Evolutionary conservation across 352 stramenopile genomes (phyloP).

Genomic region (Globisporangium camurandrum): DNA sequence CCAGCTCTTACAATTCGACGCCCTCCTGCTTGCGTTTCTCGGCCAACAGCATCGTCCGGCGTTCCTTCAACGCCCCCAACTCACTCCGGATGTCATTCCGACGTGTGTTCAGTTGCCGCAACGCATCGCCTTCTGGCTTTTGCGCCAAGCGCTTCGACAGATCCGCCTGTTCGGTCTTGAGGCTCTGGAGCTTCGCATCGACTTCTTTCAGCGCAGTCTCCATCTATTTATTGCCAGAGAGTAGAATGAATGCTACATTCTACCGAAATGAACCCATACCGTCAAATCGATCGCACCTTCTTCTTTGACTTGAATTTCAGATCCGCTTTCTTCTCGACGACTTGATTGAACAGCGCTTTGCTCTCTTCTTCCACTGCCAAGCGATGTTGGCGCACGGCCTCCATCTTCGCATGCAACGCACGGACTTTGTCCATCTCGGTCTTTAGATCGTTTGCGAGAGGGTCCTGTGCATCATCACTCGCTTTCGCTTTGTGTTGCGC

Average conservation of each 20-base stretch:
- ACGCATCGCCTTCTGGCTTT: constrained; percentile 67
- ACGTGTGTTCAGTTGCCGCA: constrained; percentile 76
- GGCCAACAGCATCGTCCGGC: constrained; percentile 65
- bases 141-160: constrained; percentile 67
- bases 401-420: constrained; percentile 75
- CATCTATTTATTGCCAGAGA: constrained; percentile 28
- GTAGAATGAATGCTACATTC: constrained; percentile 4
- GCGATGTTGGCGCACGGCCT: constrained; percentile 79
- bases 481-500: constrained; percentile 76
- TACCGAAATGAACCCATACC: not conserved
- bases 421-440: constrained; percentile 82
- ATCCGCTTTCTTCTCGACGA: constrained; percentile 86
- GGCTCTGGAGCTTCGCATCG: constrained; percentile 66
- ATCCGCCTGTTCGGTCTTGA: constrained; percentile 79
- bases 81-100: constrained; percentile 83
- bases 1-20: constrained; percentile 20
- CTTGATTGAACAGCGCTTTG: constrained; percentile 86
- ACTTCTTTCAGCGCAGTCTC: constrained; percentile 77
- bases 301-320: constrained; percentile 87
- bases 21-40: constrained; percentile 82
- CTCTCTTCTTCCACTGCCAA: constrained; percentile 83
- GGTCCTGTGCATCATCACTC: constrained; percentile 63
- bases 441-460: constrained; percentile 75
- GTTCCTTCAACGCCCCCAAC: constrained; percentile 73
- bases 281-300: constrained; percentile 33